These are phyloP conservation scores for Cyberlindnera mississippiensis DNA, from an alignment of 805 yeast species.

Conservation along the genomic window DNA sequence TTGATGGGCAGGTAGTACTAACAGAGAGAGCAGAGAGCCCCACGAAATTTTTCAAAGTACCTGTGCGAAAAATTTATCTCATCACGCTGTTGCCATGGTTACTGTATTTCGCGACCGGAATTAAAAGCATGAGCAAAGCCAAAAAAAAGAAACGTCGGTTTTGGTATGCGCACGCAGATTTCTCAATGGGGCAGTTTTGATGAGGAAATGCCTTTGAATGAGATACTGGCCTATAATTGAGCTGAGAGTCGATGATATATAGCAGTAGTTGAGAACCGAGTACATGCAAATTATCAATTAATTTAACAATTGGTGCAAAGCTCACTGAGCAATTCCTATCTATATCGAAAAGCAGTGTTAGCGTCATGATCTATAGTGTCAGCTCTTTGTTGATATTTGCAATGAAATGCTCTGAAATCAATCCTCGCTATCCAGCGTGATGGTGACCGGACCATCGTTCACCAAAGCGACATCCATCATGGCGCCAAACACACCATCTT, in stretches of 20 bases:
- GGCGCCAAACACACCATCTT: slow-evolving; percentile 92
- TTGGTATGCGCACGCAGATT: neutral
- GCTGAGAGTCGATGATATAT: no score
- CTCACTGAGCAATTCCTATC: no score
- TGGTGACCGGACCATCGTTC: slow-evolving; percentile 94
- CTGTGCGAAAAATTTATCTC: slow-evolving; percentile 16
- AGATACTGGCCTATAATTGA: no score
- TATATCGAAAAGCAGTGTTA: neutral
- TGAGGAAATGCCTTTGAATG: no score
- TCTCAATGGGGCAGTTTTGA: no score
- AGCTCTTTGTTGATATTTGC: neutral
- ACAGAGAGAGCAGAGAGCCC: no score
- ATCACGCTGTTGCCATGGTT: slow-evolving; percentile 18
- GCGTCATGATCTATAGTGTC: neutral
- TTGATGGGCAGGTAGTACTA: neutral
- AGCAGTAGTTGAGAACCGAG: no score
- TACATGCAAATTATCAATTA: no score
- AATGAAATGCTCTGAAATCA: slow-evolving; percentile 2
- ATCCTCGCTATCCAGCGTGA: slow-evolving; percentile 63
- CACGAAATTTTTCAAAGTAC: slow-evolving; percentile 14
- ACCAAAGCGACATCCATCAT: slow-evolving; percentile 92
- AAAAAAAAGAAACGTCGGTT: slow-evolving; percentile 2
- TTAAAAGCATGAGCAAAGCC: neutral
- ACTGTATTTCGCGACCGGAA: slow-evolving; percentile 5
- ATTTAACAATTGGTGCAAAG: no score